These are phyloP conservation scores for Colletotrichum gigasporum DNA, from an alignment of 2,329 filamentous ascomycete genomes.

Conservation along the genomic window DNA sequence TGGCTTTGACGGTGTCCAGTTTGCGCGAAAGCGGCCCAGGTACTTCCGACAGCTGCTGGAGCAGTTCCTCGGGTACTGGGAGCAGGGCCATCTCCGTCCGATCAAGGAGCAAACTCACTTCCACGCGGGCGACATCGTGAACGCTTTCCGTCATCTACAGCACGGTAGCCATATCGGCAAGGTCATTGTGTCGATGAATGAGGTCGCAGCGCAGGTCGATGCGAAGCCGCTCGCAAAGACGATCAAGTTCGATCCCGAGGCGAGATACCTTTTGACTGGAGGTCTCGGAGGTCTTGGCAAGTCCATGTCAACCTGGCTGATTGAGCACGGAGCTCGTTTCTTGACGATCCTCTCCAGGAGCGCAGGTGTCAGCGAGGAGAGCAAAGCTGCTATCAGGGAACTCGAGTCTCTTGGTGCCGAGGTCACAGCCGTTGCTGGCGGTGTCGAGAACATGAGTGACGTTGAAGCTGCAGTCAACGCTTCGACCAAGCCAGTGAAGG, in stretches of 20 bases:
- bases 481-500: slow-evolving; percentile 39
- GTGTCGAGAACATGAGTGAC: no score
- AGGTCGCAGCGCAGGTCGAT: no score
- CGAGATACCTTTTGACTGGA: slow-evolving; percentile 1
- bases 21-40: neutral
- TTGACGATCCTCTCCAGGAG: slow-evolving; percentile 33
- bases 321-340: slow-evolving; percentile 31
- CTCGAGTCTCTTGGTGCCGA: no score
- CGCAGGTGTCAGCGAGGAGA: neutral
- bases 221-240: neutral
- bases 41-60: neutral
- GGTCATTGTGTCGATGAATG: slow-evolving; percentile 47
- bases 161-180: slow-evolving; percentile 54
- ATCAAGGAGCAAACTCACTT: slow-evolving; percentile 35
- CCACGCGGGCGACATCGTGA: slow-evolving; percentile 38
- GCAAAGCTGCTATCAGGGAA: slow-evolving; percentile 30
- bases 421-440: no score
- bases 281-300: slow-evolving; percentile 6
- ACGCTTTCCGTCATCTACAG: slow-evolving; percentile 55
- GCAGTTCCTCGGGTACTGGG: no score
- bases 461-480: slow-evolving; percentile 34
- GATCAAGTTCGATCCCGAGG: slow-evolving; percentile 24
- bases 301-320: neutral
- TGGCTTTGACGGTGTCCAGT: neutral
- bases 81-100: slow-evolving; percentile 30